Percentiles rank a stretch among this genome's conserved stretches.
These are phyloP conservation scores for Skeletonema grethae DNA, from an alignment of 108 stramenopile species.

Conservation along the genomic window DNA sequence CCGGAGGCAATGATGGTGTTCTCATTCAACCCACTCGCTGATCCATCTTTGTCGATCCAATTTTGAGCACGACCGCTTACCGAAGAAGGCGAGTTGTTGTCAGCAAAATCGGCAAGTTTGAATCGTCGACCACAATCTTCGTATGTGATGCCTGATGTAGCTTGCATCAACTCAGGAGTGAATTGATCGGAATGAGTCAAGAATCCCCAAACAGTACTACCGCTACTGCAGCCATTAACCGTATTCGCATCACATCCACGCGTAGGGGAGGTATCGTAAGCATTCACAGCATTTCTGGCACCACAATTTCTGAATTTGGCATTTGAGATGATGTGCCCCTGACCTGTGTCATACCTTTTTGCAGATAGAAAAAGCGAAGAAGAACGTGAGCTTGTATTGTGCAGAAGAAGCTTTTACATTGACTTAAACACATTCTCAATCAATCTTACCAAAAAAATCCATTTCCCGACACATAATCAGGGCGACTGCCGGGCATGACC, in stretches of 20 bases:
- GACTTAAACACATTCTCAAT: too few relatives aligned
- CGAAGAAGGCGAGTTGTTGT: conserved; percentile 5
- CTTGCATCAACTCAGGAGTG: conserved; percentile 48
- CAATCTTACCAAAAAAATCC: conserved; percentile 50
- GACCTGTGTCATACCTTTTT: conserved; percentile 46
- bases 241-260: conserved; percentile 29
- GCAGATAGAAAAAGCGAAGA: too few relatives aligned
- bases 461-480: conserved; percentile 10
- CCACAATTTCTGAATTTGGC: conserved; percentile 47
- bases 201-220: conserved; percentile 40
- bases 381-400: too few relatives aligned
- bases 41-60: conserved; percentile 48
- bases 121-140: conserved; percentile 45
- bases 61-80: conserved; percentile 39
- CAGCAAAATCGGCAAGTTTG: conserved; percentile 11
- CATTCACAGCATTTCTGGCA: conserved; percentile 22
- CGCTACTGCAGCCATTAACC: conserved; percentile 29
- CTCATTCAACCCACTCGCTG: conserved; percentile 21
- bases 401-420: too few relatives aligned
- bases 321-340: conserved; percentile 51
- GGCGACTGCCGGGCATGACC: background rate
- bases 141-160: conserved; percentile 31
- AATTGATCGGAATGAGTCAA: conserved; percentile 34
- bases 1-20: conserved; percentile 37
- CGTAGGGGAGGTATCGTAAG: conserved; percentile 34